Percentiles rank a stretch among this genome's conserved stretches.
These are phyloP conservation scores for Irpex sp. DNA, from an alignment of 1,284 basidiomycete species.

Conservation along the genomic window DNA sequence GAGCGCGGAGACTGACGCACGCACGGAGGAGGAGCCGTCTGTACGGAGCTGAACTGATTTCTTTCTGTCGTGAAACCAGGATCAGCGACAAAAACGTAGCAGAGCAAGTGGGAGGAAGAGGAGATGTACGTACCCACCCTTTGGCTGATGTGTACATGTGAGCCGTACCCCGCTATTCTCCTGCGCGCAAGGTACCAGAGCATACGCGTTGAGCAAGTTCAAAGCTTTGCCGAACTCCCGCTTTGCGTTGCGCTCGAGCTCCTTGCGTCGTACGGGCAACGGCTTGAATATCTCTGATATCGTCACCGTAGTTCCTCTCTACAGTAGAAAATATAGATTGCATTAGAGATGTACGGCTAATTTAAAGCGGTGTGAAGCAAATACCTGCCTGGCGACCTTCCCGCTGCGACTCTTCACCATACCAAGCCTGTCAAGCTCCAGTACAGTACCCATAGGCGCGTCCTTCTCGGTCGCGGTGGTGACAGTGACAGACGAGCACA, in stretches of 20 bases:
- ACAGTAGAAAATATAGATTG: background rate
- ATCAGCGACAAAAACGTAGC: background rate
- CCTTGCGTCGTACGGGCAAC: conserved; percentile 90
- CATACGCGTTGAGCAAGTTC: conserved; percentile 84
- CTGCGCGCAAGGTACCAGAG: conserved; percentile 73
- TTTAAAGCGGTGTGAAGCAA: background rate
- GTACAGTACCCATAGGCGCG: conserved; percentile 74
- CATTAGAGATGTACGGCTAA: background rate
- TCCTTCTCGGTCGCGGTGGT: conserved; percentile 71
- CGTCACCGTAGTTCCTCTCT: conserved; percentile 88
- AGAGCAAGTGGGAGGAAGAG: background rate
- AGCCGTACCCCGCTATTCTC: conserved; percentile 64
- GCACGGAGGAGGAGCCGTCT: conserved; percentile 58
- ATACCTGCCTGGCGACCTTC: conserved; percentile 73
- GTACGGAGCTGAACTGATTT: conserved; percentile 76
- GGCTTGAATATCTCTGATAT: conserved; percentile 76
- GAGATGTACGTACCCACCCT: conserved; percentile 62
- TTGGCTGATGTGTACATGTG: conserved; percentile 70
- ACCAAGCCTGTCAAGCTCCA: conserved; percentile 71
- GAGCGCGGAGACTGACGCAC: conserved; percentile 69
- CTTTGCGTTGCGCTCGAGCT: conserved; percentile 87
- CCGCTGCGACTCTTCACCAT: conserved; percentile 45
- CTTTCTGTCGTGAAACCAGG: conserved; percentile 40
- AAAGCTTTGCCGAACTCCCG: conserved; percentile 89
- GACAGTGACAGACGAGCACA: conserved; percentile 70